Evolutionary conservation across 1,284 basidiomycete species (phyloP).

Genomic region (Veloporphyrellus conicus): DNA sequence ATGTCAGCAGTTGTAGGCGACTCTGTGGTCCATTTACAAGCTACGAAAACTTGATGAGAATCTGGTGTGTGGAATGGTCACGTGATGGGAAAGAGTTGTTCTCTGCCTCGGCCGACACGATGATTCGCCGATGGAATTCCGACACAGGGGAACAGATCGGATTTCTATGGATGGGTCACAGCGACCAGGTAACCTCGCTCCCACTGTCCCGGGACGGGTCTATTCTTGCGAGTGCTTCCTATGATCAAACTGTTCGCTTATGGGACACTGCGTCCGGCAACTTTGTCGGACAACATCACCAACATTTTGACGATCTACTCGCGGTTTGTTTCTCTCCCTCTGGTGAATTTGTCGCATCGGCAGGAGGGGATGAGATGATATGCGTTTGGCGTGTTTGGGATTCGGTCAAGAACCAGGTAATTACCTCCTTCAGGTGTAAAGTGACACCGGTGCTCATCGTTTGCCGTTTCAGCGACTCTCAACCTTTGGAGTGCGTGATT

Average conservation of each 20-base stretch:
- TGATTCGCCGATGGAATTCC: slow-evolving; percentile 15
- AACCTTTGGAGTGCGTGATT: too few relatives aligned
- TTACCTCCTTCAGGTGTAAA: too few relatives aligned
- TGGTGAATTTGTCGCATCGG: slow-evolving; percentile 2
- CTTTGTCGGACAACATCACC: neutral
- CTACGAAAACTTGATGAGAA: too few relatives aligned
- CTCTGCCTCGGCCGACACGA: neutral
- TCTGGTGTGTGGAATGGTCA: slow-evolving; percentile 17
- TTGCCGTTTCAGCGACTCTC: too few relatives aligned
- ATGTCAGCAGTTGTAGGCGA: neutral
- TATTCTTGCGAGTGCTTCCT: slow-evolving; percentile 8
- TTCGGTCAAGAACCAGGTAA: too few relatives aligned
- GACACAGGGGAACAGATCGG: slow-evolving; percentile 2
- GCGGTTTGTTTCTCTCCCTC: slow-evolving; percentile 5
- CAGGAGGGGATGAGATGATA: rapidly evolving
- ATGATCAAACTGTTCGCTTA: slow-evolving; percentile 9
- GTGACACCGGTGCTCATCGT: too few relatives aligned
- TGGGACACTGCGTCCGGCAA: slow-evolving; percentile 8
- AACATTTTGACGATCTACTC: rapidly evolving
- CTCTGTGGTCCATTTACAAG: neutral
- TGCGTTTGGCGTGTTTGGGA: neutral
- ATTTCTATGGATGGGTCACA: slow-evolving; percentile 9
- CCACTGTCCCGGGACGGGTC: slow-evolving; percentile 14
- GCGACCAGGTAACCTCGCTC: neutral
- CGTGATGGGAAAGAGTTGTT: slow-evolving; percentile 7